Percentiles rank a stretch among this genome's conserved stretches.
Conservation (phyloP, 768 basidiomycete genomes). For the Lanmaoa pseudosensibilis region DNA sequence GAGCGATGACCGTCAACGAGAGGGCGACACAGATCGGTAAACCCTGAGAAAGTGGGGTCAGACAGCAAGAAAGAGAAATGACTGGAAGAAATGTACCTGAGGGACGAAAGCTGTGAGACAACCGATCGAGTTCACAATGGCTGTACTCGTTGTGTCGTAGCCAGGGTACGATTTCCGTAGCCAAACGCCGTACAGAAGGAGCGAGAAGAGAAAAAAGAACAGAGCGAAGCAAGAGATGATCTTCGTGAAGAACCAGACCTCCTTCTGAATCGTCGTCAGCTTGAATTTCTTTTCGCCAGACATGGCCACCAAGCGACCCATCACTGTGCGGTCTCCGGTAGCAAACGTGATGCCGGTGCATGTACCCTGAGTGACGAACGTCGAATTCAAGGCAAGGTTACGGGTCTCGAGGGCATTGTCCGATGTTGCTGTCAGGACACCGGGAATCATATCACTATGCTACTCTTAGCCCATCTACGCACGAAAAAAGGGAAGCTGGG, state of each 20-base stretch:
- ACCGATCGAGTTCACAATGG: constrained; percentile 40
- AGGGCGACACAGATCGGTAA: constrained; percentile 45
- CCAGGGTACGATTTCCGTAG: constrained; percentile 32
- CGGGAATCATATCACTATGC: constrained; percentile 43
- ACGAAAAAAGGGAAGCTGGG: background rate
- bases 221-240: constrained; percentile 43
- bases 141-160: constrained; percentile 32
- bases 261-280: constrained; percentile 47
- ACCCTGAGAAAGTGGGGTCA: constrained; percentile 24
- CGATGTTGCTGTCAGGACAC: constrained; percentile 43
- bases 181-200: constrained; percentile 44
- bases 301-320: constrained; percentile 55
- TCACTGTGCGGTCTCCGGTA: constrained; percentile 42
- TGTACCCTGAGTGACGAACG: constrained; percentile 41
- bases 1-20: constrained; percentile 47
- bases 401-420: constrained; percentile 47
- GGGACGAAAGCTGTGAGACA: constrained; percentile 42
- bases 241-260: constrained; percentile 52
- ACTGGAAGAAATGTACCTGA: constrained; percentile 28
- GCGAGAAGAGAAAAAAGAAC: constrained; percentile 40
- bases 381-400: constrained; percentile 49
- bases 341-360: constrained; percentile 42
- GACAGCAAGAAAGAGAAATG: background rate
- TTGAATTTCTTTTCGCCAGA: constrained; percentile 46
- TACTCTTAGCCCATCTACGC: constrained; percentile 3